These are phyloP conservation scores for Citrus glauca DNA, from an alignment of 345 rosid genomes.

Conservation along the genomic window DNA sequence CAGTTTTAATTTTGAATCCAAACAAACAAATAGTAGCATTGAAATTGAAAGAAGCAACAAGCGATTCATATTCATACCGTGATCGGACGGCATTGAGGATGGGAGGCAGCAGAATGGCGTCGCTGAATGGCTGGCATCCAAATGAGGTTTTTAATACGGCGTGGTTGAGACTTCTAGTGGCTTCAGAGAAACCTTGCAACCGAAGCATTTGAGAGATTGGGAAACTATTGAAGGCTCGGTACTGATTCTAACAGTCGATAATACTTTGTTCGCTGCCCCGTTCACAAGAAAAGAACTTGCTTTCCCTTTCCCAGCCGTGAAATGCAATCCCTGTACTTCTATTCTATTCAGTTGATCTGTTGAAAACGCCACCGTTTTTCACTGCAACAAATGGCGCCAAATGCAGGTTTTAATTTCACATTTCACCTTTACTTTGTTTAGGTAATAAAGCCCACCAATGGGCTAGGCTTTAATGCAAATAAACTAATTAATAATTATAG, in stretches of 20 bases:
- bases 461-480: too few species aligned
- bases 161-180: background rate
- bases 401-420: background rate
- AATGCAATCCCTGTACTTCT: background rate
- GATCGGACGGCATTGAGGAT: conserved; percentile 22
- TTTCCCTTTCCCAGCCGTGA: background rate
- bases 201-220: conserved; percentile 4
- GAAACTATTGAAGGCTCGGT: conserved; percentile 13
- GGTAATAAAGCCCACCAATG: too few species aligned
- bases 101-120: background rate
- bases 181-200: conserved; percentile 20
- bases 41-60: background rate
- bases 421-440: too few species aligned
- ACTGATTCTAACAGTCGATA: conserved; percentile 11
- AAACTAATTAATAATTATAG: too few species aligned
- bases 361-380: background rate
- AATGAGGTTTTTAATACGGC: conserved; percentile 7
- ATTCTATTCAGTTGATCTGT: background rate
- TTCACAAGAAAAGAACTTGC: conserved; percentile 21
- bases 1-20: too few species aligned
- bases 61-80: conserved; percentile 18
- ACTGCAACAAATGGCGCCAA: background rate
- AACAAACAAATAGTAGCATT: too few species aligned
- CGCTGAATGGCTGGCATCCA: background rate
- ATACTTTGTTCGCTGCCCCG: background rate